Evolutionary conservation across 208 protist genomes (phyloP).

Genomic region (Strigomonas culicis): DNA sequence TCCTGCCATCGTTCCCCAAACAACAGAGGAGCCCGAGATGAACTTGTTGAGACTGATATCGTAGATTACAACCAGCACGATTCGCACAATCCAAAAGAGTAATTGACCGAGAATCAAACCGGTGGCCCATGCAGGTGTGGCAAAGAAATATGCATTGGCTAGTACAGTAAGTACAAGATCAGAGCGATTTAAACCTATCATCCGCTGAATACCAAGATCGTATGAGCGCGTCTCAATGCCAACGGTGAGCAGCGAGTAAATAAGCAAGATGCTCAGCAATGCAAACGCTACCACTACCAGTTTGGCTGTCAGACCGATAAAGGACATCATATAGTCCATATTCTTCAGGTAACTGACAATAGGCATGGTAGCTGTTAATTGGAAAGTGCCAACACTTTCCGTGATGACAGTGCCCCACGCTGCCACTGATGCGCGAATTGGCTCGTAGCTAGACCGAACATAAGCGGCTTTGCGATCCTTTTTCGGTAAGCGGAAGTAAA

Average conservation of each 20-base stretch:
- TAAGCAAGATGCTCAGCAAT: slow-evolving; percentile 85
- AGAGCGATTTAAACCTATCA: slow-evolving; percentile 74
- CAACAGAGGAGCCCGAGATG: slow-evolving; percentile 36
- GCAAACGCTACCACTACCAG: slow-evolving; percentile 82
- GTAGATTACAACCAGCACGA: slow-evolving; percentile 27
- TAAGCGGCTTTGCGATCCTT: slow-evolving; percentile 27
- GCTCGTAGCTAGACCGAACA: slow-evolving; percentile 31
- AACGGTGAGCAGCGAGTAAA: slow-evolving; percentile 93
- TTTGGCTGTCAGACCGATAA: slow-evolving; percentile 89
- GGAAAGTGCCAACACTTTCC: slow-evolving; percentile 52
- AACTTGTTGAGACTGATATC: slow-evolving; percentile 27
- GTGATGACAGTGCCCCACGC: slow-evolving; percentile 48
- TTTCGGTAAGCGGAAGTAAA: slow-evolving; percentile 44
- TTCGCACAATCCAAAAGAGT: slow-evolving; percentile 34
- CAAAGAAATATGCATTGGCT: slow-evolving; percentile 59
- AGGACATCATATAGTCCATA: slow-evolving; percentile 77
- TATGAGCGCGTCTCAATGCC: slow-evolving; percentile 90
- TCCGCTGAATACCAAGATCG: slow-evolving; percentile 92
- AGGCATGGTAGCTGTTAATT: slow-evolving; percentile 45
- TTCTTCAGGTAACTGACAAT: slow-evolving; percentile 56
- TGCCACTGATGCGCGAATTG: slow-evolving; percentile 33
- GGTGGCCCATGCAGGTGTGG: slow-evolving; percentile 73
- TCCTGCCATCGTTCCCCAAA: slow-evolving; percentile 64
- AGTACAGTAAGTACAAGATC: slow-evolving; percentile 54
- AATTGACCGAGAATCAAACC: slow-evolving; percentile 74